Base-by-base conservation (phyloP, 371 early-diverging fungal species). In the Nosema muscidifuracis region DNA sequence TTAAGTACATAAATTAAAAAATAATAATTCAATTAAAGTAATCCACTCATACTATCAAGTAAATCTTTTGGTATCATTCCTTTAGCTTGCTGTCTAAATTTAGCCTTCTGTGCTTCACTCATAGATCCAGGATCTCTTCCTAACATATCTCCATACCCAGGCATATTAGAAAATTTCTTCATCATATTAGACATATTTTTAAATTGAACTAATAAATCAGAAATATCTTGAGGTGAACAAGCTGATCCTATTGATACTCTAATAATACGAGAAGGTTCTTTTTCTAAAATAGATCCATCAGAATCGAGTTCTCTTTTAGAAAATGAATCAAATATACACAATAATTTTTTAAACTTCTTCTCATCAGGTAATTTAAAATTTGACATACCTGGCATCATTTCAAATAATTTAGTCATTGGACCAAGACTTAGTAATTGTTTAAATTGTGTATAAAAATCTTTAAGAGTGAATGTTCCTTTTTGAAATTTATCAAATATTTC, bases 241-340 rank as follows among this genome's bases (percentile, higher is more conserved):
- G 97, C 97, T 6, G 90, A 87, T 15, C 97, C 98, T 38, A 86
- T 86, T 13, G 95, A 91, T 34, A 98, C 88, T 43, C 97, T 88
- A 6, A 86, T 64, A 26, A 96, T 81, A 38, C 96, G 85, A 57
- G 85, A 84, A 30, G 89, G 88, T 63, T 92, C 86, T 38, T 86
- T 84, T 16, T 84, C 82, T 82, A 98, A 95, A 7, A 88, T 73
- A 69, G 89, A 89, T 51, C 91, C 92, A 77, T 94, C 93, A 57
- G 91, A 87, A 75, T 90, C 90, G 30, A 98, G 84, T 83, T 98
- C 98, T 62, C 82, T 77, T 38, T 93, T 90, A 2, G 89, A 93
- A 94, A 98, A 92, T 74, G 91, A 91, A 80, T 96, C 95, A 87
- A 98, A 91, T 76, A 96, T 90, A 77, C 89, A 89, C 87, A 92